Evolutionary conservation across 1,139 yeast species (phyloP), one percentile per base, ranked within the genome.

Genomic region (Pichia sp.): DNA sequence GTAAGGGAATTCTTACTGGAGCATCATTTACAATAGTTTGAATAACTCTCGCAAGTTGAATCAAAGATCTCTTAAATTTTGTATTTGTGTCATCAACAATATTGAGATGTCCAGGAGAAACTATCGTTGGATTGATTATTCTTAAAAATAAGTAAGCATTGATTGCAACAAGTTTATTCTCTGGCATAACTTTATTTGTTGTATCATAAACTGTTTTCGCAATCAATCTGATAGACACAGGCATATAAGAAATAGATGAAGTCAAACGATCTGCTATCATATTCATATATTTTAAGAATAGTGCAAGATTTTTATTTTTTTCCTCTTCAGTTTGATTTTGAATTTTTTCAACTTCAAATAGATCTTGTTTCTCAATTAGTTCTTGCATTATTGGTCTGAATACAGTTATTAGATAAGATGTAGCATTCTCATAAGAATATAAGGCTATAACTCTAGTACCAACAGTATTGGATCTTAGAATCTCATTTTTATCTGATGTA

Each of bases 61-160:
- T 80, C 40, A 85, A 69, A 1, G 88, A 75, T 49, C 95, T 70
- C 50, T 88, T 81, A 10, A 80, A 77, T 26, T 67, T 71, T n/a
- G 45, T 39, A 5, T 51, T 43, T 6, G 36, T 22, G 2, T 39
- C 25, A 7, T 46, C 26, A 5, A 68, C 61, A 26, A 75, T 67
- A 20, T 67, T 67, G 41, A 82, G 76, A 4, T 86, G 72, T 49
- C 85, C 95, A 0, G 97, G 96, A 35, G 91, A 81, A 12, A 89
- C 89, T 47, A 91, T 79, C 0, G 95, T 95, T 8, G 98, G 97
- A 56, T 95, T 88, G 47, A 86, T 73, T 52, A 84, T 82, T 46
- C 97, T 69, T 50, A 91, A 67, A 56, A 91, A 89, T 40, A 89
- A 67, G 56, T 85, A 89, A 0, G 95, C 88, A 0, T 96, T 96